These are phyloP conservation scores for Macroventuria anomochaeta DNA, from an alignment of 2,329 filamentous ascomycete species.

Conservation along the genomic window DNA sequence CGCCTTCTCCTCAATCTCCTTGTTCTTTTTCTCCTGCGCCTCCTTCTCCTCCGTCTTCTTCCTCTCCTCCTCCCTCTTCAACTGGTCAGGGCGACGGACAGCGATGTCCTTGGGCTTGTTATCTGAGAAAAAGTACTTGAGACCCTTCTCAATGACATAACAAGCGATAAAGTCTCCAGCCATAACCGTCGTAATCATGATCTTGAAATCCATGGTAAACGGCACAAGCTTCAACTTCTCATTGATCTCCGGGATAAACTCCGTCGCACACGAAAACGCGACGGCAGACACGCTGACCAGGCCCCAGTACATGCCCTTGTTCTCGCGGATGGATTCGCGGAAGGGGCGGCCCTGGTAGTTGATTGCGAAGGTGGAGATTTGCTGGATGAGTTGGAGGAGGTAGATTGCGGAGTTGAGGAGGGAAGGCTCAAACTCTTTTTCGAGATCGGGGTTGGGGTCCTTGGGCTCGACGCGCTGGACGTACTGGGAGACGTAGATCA, in stretches of 20 bases:
- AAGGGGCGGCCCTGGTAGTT: conserved; percentile 99
- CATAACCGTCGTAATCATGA: conserved; percentile 84
- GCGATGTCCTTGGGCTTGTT: conserved; percentile 95
- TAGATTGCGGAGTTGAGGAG: conserved; percentile 97
- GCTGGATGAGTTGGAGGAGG: conserved; percentile 95
- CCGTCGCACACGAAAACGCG: conserved; percentile 92
- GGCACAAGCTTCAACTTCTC: conserved; percentile 90
- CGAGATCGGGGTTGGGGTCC: conserved; percentile 76
- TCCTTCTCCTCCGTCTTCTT: conserved; percentile 63
- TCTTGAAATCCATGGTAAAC: conserved; percentile 87
- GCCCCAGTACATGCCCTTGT: conserved; percentile 97
- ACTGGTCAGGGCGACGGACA: conserved; percentile 81
- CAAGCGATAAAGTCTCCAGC: conserved; percentile 84
- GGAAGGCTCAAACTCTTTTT: conserved; percentile 92
- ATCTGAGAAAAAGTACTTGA: conserved; percentile 89
- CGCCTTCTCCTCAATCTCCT: conserved; percentile 39
- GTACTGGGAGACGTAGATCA: conserved; percentile 91
- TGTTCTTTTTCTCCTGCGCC: conserved; percentile 45
- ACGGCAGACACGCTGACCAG: conserved; percentile 88
- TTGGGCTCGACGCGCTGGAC: conserved; percentile 83
- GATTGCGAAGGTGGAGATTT: conserved; percentile 98
- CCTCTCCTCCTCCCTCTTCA: conserved; percentile 74
- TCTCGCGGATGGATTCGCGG: conserved; percentile 93
- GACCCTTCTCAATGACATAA: conserved; percentile 82
- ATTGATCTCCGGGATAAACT: conserved; percentile 95